phyloP scores from a whole-genome alignment of 192 early-diverging fungal species.

The Backusella sp. region DNA sequence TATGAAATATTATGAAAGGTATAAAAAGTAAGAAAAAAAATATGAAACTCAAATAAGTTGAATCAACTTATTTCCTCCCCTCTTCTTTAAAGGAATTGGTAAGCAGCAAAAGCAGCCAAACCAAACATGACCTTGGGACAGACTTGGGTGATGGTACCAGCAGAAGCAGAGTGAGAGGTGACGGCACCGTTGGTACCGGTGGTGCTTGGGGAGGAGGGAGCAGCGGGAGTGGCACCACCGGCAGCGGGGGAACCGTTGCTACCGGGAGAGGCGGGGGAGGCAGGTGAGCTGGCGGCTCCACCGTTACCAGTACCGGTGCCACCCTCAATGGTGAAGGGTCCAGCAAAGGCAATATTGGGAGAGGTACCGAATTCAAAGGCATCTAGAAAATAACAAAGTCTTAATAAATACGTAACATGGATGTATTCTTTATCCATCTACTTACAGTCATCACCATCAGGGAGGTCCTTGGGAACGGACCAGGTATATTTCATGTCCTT shows the following conservation, averaged over 20 bases:
- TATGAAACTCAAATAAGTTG: constrained; percentile 2
- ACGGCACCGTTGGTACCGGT: neutral
- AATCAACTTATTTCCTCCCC: neutral
- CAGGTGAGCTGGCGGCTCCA: neutral
- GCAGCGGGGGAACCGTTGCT: neutral
- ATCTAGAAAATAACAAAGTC: neutral
- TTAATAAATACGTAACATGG: neutral
- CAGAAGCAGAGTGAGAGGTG: constrained; percentile 1
- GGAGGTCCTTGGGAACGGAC: constrained; percentile 24
- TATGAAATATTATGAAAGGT: neutral
- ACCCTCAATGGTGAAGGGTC: constrained; percentile 33
- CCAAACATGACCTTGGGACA: neutral
- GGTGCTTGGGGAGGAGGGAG: neutral
- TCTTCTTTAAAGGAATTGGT: neutral
- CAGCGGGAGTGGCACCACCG: neutral
- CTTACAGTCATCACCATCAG: constrained; percentile 22
- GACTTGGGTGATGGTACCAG: neutral
- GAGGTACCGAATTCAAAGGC: constrained; percentile 33
- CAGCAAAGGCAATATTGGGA: constrained; percentile 33
- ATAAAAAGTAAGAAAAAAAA: neutral
- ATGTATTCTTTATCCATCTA: too few relatives aligned
- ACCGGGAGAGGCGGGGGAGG: neutral
- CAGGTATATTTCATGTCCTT: constrained; percentile 20
- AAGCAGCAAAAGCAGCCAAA: constrained; percentile 13
- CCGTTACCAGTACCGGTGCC: neutral